Conservation (phyloP, 1,284 basidiomycete genomes). For the Ganoderma leucocontextum region DNA sequence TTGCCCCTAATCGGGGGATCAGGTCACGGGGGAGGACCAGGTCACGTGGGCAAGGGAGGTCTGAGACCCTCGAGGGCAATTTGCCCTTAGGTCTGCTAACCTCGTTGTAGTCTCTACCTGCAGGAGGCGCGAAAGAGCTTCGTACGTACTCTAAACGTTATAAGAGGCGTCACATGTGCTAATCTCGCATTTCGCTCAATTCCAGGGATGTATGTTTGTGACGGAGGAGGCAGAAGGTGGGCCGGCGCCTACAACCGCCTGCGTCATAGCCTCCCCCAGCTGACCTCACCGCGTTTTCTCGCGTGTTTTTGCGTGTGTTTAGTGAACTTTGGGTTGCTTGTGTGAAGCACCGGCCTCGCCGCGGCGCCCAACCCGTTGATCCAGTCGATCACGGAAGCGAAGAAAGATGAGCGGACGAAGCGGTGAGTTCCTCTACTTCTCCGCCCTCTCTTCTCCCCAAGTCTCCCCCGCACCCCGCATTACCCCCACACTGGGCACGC, state of each 20-base stretch:
- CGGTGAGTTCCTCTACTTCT: slow-evolving; percentile 50
- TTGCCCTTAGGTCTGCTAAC: too few species aligned
- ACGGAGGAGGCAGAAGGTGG: slow-evolving; percentile 70
- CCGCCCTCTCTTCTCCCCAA: not conserved
- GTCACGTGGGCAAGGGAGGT: too few species aligned
- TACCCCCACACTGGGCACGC: not conserved
- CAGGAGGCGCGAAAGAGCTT: not conserved
- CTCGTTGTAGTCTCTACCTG: too few species aligned
- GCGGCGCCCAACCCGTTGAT: slow-evolving; percentile 85
- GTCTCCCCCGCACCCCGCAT: slow-evolving; percentile 5
- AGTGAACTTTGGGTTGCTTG: slow-evolving; percentile 84
- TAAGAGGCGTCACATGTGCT: not conserved
- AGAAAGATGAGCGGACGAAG: slow-evolving; percentile 69
- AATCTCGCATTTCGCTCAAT: slow-evolving; percentile 10
- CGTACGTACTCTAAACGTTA: not conserved
- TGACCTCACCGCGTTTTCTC: slow-evolving; percentile 12
- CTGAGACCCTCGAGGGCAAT: too few species aligned
- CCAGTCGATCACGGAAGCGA: slow-evolving; percentile 61
- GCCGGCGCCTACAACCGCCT: slow-evolving; percentile 3
- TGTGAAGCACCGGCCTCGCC: slow-evolving; percentile 89
- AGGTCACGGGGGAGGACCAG: too few species aligned
- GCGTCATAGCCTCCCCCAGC: slow-evolving; percentile 14
- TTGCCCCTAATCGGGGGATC: too few species aligned
- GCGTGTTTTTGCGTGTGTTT: not conserved
- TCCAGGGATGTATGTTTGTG: slow-evolving; percentile 64